These are phyloP conservation scores for Emmonsiellopsis sp. DNA, from an alignment of 2,329 filamentous ascomycete genomes.

Conservation along the genomic window DNA sequence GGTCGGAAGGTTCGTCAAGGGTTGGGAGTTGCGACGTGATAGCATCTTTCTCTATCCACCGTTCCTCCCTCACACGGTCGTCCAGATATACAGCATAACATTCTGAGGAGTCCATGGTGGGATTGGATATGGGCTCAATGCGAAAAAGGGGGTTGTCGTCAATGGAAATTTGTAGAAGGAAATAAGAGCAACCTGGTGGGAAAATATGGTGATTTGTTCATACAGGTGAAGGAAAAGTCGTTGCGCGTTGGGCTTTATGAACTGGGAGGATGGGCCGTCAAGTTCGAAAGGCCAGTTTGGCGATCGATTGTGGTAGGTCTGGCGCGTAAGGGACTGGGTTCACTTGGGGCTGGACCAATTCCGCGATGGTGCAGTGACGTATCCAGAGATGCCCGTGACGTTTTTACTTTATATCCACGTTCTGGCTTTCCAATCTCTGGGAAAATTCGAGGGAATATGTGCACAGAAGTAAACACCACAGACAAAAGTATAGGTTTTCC, in stretches of 20 bases:
- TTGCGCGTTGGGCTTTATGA: background rate
- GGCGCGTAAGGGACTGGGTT: no score
- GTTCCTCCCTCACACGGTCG: conserved; percentile 34
- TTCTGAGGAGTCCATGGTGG: conserved; percentile 31
- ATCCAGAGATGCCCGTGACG: no score
- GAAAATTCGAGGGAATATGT: no score
- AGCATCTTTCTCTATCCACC: conserved; percentile 32
- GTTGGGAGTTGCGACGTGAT: conserved; percentile 19
- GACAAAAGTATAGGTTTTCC: no score
- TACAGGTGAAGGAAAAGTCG: background rate
- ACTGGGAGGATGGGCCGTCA: background rate
- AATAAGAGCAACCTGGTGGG: background rate
- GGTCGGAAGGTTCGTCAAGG: conserved; percentile 33
- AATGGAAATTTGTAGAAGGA: background rate
- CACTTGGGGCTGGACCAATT: no score
- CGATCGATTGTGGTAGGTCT: background rate
- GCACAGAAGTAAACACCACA: no score
- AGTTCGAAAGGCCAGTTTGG: background rate
- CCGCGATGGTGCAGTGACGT: no score
- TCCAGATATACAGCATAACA: conserved; percentile 39
- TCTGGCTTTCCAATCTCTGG: background rate
- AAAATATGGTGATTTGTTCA: background rate
- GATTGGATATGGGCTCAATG: background rate
- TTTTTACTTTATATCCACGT: no score
- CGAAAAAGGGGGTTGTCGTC: background rate